Percentiles rank a stretch among this genome's conserved stretches.
Evolutionary conservation across 352 stramenopile genomes (phyloP).

Genomic region (Phytophthora chlamydospora): DNA sequence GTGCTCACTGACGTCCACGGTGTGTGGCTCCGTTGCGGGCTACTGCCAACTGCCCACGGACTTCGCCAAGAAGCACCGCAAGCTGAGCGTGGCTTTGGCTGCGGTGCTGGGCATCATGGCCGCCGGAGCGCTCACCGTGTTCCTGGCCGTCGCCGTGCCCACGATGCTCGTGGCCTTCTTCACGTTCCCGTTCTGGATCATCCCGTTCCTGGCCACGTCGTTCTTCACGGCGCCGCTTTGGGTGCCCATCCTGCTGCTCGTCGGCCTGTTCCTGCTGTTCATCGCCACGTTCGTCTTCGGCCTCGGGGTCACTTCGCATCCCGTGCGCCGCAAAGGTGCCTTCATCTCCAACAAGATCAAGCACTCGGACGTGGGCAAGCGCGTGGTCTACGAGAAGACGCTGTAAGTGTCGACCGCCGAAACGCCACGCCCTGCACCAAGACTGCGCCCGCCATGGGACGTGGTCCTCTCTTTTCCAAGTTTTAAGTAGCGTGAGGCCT

Average conservation of each 20-base stretch:
- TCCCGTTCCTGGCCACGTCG: slow-evolving; percentile 71
- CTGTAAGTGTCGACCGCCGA: slow-evolving; percentile 33
- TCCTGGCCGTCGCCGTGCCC: slow-evolving; percentile 74
- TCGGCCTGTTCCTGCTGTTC: slow-evolving; percentile 71
- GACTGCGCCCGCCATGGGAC: not conserved
- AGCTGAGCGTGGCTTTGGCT: slow-evolving; percentile 64
- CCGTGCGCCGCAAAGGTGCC: slow-evolving; percentile 79
- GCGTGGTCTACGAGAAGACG: slow-evolving; percentile 85
- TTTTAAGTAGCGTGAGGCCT: slow-evolving; percentile 16
- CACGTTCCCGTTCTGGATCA: slow-evolving; percentile 87
- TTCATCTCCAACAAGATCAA: slow-evolving; percentile 81
- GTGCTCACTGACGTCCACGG: slow-evolving; percentile 46
- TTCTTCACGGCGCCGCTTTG: slow-evolving; percentile 86
- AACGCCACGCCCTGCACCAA: slow-evolving; percentile 7
- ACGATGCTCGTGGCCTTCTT: slow-evolving; percentile 72
- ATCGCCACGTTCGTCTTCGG: slow-evolving; percentile 74
- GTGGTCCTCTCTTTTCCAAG: slow-evolving; percentile 2
- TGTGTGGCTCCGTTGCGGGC: slow-evolving; percentile 36
- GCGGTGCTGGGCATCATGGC: slow-evolving; percentile 58
- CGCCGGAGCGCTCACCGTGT: slow-evolving; percentile 58
- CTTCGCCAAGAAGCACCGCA: slow-evolving; percentile 79
- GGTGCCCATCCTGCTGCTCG: slow-evolving; percentile 70
- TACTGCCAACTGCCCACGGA: slow-evolving; percentile 65
- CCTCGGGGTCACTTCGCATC: slow-evolving; percentile 73
- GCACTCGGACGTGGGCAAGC: slow-evolving; percentile 81